phyloP scores from a whole-genome alignment of 805 yeast species.

The Saccharomycopsis babjevae region DNA sequence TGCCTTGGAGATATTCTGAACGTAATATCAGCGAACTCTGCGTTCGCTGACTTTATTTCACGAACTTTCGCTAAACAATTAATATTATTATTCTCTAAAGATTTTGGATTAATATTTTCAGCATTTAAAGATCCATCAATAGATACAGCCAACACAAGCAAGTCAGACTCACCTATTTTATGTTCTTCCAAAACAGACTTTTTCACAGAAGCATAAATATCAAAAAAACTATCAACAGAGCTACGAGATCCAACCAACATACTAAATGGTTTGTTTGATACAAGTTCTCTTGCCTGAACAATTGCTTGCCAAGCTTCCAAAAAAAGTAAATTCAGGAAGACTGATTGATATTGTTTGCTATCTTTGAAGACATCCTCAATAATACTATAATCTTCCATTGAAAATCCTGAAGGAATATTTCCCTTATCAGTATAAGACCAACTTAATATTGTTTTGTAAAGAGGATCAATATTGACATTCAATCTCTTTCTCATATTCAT shows the following conservation, averaged over 20 bases:
- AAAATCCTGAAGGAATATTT: constrained; percentile 50
- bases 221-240: constrained; percentile 78
- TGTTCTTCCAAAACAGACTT: constrained; percentile 40
- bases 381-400: constrained; percentile 21
- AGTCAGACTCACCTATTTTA: constrained; percentile 63
- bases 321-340: constrained; percentile 71
- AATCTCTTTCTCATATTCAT: constrained; percentile 71
- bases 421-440: constrained; percentile 63
- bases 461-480: constrained; percentile 65
- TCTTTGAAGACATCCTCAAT: constrained; percentile 48
- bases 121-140: constrained; percentile 12
- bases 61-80: constrained; percentile 75
- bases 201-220: constrained; percentile 66
- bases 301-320: constrained; percentile 93
- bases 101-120: constrained; percentile 24
- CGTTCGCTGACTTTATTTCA: constrained; percentile 54
- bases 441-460: constrained; percentile 54
- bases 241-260: constrained; percentile 70
- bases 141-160: constrained; percentile 45
- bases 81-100: constrained; percentile 26
- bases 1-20: constrained; percentile 50
- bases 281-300: constrained; percentile 57
- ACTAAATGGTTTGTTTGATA: constrained; percentile 47
- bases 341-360: constrained; percentile 54
- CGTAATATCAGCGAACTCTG: constrained; percentile 66